Conservation (phyloP, 2,329 filamentous ascomycete genomes). For the Metarhizium guizhouense region DNA sequence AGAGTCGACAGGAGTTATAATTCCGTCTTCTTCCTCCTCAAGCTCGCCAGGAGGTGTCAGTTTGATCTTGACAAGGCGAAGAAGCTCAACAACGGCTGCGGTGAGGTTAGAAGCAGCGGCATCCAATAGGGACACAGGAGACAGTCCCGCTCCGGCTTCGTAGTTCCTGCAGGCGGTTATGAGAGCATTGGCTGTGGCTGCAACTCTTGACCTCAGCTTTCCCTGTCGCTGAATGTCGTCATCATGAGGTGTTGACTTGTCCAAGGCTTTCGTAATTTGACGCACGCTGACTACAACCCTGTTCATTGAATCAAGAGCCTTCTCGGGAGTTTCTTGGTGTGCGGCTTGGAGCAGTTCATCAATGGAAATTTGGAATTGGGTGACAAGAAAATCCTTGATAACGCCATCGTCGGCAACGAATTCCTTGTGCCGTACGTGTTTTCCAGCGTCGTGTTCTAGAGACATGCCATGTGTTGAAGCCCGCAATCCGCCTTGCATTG, state of each 20-base stretch:
- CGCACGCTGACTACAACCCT: conserved; percentile 73
- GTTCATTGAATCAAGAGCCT: conserved; percentile 80
- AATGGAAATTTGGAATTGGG: conserved; percentile 88
- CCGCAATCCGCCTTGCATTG: conserved; percentile 73
- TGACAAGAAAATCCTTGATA: conserved; percentile 86
- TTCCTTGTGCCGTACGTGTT: conserved; percentile 54
- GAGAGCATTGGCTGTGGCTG: conserved; percentile 88
- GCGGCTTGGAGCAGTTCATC: conserved; percentile 80
- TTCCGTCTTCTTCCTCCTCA: conserved; percentile 67
- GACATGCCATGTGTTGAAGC: conserved; percentile 70
- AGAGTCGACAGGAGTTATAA: conserved; percentile 56
- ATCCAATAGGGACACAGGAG: conserved; percentile 87
- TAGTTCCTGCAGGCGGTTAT: conserved; percentile 95
- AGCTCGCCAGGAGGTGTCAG: conserved; percentile 66
- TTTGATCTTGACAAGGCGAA: conserved; percentile 76
- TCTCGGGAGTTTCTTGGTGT: conserved; percentile 61
- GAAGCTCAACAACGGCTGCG: conserved; percentile 74
- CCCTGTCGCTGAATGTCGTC: conserved; percentile 50
- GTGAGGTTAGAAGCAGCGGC: conserved; percentile 88
- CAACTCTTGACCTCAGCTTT: conserved; percentile 73
- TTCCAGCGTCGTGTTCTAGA: conserved; percentile 60
- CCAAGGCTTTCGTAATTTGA: conserved; percentile 75
- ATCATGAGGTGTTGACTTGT: conserved; percentile 44
- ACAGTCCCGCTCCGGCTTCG: conserved; percentile 70
- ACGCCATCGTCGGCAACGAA: conserved; percentile 66